Conservation (phyloP, 2,329 filamentous ascomycete genomes). For the Cladosporium sp. region DNA sequence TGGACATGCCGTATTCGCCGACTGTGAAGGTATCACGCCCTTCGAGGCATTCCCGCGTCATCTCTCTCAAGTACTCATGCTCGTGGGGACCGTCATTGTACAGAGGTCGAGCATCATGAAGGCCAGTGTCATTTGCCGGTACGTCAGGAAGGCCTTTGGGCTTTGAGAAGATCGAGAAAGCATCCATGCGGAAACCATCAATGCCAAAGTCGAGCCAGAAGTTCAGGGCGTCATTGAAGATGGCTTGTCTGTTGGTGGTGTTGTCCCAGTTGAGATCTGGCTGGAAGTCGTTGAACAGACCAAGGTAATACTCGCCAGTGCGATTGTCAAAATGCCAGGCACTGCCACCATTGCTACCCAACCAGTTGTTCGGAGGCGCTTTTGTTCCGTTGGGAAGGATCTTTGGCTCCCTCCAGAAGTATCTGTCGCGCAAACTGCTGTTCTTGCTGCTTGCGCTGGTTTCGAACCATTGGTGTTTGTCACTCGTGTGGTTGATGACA, state of each 20-base stretch:
- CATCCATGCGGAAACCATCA: conserved; percentile 40
- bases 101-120: conserved; percentile 22
- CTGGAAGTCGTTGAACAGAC: conserved; percentile 73
- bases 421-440: conserved; percentile 65
- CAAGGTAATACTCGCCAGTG: conserved; percentile 73
- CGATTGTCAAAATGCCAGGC: conserved; percentile 71
- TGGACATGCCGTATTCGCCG: conserved; percentile 44
- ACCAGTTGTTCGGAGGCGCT: conserved; percentile 75
- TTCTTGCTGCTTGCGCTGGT: conserved; percentile 62
- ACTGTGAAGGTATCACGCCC: conserved; percentile 47
- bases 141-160: conserved; percentile 29
- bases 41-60: conserved; percentile 37
- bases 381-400: conserved; percentile 55
- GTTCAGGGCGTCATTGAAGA: conserved; percentile 57
- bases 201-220: conserved; percentile 77
- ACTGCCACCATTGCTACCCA: conserved; percentile 56
- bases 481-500: conserved; percentile 73
- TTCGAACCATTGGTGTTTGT: conserved; percentile 68
- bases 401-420: conserved; percentile 32
- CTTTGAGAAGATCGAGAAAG: conserved; percentile 31
- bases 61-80: conserved; percentile 50
- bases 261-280: conserved; percentile 89
- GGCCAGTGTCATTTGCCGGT: conserved; percentile 22
- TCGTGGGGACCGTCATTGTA: conserved; percentile 42
- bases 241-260: conserved; percentile 63